These are phyloP conservation scores for Ganoderma boninense DNA, from an alignment of 1,284 basidiomycete genomes.

Conservation along the genomic window DNA sequence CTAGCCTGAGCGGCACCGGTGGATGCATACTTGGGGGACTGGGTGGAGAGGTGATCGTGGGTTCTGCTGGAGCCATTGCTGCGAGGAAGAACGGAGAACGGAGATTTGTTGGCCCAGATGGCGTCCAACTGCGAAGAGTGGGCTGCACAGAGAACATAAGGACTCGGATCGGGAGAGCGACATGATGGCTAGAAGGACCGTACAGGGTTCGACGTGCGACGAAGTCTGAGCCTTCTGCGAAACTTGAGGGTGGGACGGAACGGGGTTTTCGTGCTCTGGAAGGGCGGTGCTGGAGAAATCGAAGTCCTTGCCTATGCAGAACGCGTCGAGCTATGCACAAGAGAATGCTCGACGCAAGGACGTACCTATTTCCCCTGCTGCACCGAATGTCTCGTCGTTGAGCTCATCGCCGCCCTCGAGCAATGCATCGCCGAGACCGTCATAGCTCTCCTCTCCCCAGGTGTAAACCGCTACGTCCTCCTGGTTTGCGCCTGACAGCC, in stretches of 20 bases:
- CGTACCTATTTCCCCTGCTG: conserved; percentile 72
- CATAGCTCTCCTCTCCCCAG: conserved; percentile 90
- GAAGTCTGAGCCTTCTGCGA: conserved; percentile 33
- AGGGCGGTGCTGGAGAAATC: conserved; percentile 76
- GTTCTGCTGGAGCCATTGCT: conserved; percentile 56
- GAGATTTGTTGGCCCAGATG: conserved; percentile 83
- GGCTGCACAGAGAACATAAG: conserved; percentile 44
- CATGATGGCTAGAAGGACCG: conserved; percentile 38
- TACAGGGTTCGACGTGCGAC: conserved; percentile 41
- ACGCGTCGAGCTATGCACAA: conserved; percentile 6
- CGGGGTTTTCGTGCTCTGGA: conserved; percentile 41
- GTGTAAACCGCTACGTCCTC: conserved; percentile 88
- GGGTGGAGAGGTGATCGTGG: conserved; percentile 40
- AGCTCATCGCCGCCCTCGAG: conserved; percentile 91
- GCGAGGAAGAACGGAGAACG: conserved; percentile 72
- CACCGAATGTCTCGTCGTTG: conserved; percentile 97
- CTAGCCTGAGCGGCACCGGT: conserved; percentile 19
- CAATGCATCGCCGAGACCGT: conserved; percentile 88
- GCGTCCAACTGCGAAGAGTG: conserved; percentile 63
- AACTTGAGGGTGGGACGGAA: conserved; percentile 29
- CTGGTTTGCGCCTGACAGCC: conserved; percentile 47
- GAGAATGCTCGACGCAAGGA: conserved; percentile 16
- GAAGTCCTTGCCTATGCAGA: conserved; percentile 84
- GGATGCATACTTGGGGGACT: conserved; percentile 32
- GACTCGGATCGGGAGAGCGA: conserved; percentile 38